Evolutionary conservation across 257 asterid genomes (phyloP), one percentile per base, ranked within the genome.

Genomic region (Solanum tacnaense): DNA sequence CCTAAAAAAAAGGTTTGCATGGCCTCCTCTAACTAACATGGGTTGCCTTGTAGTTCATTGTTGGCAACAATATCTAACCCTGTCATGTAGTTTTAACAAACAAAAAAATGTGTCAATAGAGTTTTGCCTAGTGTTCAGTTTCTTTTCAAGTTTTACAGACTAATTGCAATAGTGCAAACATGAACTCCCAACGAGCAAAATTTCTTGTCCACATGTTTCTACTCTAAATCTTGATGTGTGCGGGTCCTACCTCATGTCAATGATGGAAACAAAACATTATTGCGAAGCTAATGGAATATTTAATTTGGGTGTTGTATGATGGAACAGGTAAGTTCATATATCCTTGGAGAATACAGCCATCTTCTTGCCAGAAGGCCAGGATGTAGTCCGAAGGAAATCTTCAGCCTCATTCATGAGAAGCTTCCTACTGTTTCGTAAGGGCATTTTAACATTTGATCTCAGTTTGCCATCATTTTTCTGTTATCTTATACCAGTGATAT

Each of bases 281-380:
- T 39, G 4, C 23, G 39, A 79, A 46, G 27, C 85, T 79, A 79
- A 16, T 79, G 85, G 39, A 15, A 27, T 79, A 25, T 79, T 44
- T 79, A 44, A 79, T 79, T 44, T 27, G 6, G 39, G 65, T 79
- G 16, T 89, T 87, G 81, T 88, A 9, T 90, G 36, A 88, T 88
- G 89, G 84, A 83, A 88, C 88, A 96, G 98, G 96, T 95, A 88
- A 96, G 98, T 90, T 98, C 99, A 44, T 96, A 96, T 89, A 89
- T 96, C 87, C 99, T 96, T 92, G 99, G 99, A 90, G 99, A 96
- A 89, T 96, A 96, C 90, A 89, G 99, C 86, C 99, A 96, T 94
- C 97, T 95, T 92, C 94, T 96, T 87, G 94, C 95, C 87, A 93
- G 98, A 90, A 95, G 99, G 86, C 99, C 98, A 83, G 98, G 98